A percentile compares a stretch with the other conserved stretches of the same genome.
Evolutionary conservation across 352 stramenopile species (phyloP).

Genomic region (Globisporangium cederbergense): DNA sequence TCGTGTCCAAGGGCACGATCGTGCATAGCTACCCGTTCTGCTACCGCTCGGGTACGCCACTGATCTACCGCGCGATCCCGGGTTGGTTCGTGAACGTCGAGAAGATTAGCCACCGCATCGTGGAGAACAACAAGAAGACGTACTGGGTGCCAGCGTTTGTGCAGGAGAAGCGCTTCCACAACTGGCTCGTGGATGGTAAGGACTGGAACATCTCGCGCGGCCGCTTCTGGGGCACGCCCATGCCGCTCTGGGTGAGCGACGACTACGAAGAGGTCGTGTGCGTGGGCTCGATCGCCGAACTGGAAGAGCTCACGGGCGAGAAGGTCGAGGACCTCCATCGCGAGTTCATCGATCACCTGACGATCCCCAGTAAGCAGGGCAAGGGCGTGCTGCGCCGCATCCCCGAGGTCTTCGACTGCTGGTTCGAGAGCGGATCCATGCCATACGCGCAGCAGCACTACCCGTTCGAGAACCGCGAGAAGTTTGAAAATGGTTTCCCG

Average conservation of each 20-base stretch:
- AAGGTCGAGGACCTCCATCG: constrained; percentile 95
- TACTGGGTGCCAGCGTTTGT: constrained; percentile 90
- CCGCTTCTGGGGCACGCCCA: constrained; percentile 98
- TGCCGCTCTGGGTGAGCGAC: constrained; percentile 98
- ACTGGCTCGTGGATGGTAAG: constrained; percentile 97
- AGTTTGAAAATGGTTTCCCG: constrained; percentile 96
- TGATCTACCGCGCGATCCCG: constrained; percentile 99
- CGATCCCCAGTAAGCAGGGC: constrained; percentile 94
- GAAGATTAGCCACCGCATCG: constrained; percentile 94
- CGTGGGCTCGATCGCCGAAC: constrained; percentile 95
- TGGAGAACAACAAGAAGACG: constrained; percentile 87
- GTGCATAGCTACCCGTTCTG: constrained; percentile 99
- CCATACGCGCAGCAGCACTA: constrained; percentile 99
- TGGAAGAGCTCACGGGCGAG: constrained; percentile 94
- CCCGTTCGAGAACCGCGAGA: constrained; percentile 99
- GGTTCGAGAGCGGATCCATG: constrained; percentile 99
- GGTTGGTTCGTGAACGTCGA: constrained; percentile 99
- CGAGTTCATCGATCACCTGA: constrained; percentile 98
- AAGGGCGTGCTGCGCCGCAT: constrained; percentile 86
- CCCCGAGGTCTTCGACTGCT: constrained; percentile 98
- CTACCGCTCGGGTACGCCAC: constrained; percentile 98
- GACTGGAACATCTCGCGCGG: constrained; percentile 99
- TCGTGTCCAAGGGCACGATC: constrained; percentile 96
- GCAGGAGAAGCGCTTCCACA: constrained; percentile 99
- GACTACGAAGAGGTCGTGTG: constrained; percentile 97